Conservation (phyloP, 2,329 filamentous ascomycete species). For the Fusarium sp. region DNA sequence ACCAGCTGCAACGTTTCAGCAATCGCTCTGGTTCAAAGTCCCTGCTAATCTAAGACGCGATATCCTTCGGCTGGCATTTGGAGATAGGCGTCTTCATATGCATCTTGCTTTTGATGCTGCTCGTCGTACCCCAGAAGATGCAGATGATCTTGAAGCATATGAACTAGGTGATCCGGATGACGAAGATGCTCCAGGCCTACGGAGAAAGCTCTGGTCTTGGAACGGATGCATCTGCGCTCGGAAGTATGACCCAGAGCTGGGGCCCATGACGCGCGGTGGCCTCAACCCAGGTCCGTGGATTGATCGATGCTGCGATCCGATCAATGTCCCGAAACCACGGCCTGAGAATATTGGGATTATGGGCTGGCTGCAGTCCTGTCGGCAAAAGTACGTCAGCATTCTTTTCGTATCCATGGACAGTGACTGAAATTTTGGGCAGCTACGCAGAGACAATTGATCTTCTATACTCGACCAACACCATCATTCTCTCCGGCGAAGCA, state of each 20-base stretch:
- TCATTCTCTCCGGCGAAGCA: background rate
- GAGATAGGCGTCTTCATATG: background rate
- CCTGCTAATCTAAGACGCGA: background rate
- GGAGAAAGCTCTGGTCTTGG: background rate
- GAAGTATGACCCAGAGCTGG: background rate
- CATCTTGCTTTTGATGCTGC: background rate
- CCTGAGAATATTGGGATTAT: background rate
- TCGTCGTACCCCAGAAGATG: background rate
- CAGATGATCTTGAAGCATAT: background rate
- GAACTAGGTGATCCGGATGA: background rate
- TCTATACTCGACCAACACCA: background rate
- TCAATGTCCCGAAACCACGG: background rate
- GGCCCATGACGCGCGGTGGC: background rate
- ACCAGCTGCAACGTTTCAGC: background rate
- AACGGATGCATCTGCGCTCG: background rate
- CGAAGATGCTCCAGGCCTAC: accelerated
- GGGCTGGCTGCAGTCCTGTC: background rate
- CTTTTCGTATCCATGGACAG: accelerated
- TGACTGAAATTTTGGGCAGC: background rate
- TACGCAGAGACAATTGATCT: constrained; percentile 8
- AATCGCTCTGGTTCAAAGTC: background rate
- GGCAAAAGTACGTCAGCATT: background rate
- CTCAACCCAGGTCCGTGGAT: background rate
- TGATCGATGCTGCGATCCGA: background rate
- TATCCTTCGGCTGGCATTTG: background rate